Conservation (phyloP, 2,329 filamentous ascomycete species). For the Graphilbum fragrans region DNA sequence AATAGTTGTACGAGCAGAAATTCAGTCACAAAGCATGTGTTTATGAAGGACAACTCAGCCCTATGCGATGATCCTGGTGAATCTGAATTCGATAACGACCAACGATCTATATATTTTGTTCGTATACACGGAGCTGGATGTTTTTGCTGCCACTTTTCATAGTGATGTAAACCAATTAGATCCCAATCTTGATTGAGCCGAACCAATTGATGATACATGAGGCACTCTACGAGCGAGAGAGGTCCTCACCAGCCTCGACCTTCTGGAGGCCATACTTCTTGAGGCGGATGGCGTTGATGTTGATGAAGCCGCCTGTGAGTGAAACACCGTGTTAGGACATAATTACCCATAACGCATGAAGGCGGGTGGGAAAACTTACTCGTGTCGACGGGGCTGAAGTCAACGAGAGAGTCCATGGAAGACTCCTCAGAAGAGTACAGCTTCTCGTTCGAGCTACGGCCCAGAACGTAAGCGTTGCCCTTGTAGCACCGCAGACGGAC, state of each 20-base stretch:
- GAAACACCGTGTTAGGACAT: not conserved
- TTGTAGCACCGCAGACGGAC: slow-evolving; percentile 27
- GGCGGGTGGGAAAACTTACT: slow-evolving; percentile 5
- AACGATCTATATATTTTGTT: too few species aligned
- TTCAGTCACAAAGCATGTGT: too few species aligned
- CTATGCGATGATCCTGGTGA: too few species aligned
- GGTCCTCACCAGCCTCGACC: slow-evolving; percentile 23
- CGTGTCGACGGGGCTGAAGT: slow-evolving; percentile 28
- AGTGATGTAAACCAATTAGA: too few species aligned
- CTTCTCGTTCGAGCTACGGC: slow-evolving; percentile 32
- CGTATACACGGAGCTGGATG: too few species aligned
- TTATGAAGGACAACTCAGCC: too few species aligned
- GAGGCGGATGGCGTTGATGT: slow-evolving; percentile 55
- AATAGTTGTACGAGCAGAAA: too few species aligned
- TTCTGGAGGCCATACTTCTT: slow-evolving; percentile 38
- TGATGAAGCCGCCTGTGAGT: slow-evolving; percentile 40
- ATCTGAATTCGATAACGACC: too few species aligned
- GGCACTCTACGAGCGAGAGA: slow-evolving; percentile 5
- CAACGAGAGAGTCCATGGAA: slow-evolving; percentile 36
- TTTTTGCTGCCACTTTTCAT: too few species aligned
- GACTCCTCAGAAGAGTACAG: slow-evolving; percentile 37
- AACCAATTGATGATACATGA: too few species aligned
- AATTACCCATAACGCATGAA: not conserved
- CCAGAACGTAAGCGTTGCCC: slow-evolving; percentile 31
- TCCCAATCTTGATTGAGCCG: too few species aligned